phyloP scores from a whole-genome alignment of 257 asterid species.

The Jacaranda mimosifolia region DNA sequence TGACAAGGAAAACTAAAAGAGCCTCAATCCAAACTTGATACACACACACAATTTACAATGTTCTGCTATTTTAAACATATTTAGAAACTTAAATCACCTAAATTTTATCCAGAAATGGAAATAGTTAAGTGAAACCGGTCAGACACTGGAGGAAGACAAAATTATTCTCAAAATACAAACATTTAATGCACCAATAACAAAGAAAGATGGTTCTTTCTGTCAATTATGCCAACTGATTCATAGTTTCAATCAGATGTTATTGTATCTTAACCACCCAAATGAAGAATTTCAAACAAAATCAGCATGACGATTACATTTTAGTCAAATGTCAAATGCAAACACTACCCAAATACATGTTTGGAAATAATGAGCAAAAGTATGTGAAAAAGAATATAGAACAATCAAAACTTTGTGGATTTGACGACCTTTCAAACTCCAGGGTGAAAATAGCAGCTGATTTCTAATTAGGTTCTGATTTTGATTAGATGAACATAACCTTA shows the following conservation, averaged over 20 bases:
- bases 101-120: background rate
- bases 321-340: background rate
- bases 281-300: background rate
- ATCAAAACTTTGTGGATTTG: background rate
- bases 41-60: background rate
- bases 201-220: background rate
- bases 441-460: too few relatives aligned
- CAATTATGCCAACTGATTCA: conserved; percentile 10
- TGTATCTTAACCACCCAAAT: conserved; percentile 16
- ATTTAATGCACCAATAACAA: background rate
- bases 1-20: background rate
- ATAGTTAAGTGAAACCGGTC: background rate
- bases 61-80: background rate
- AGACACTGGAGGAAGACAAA: background rate
- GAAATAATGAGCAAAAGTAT: background rate
- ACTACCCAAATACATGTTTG: background rate
- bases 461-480: background rate
- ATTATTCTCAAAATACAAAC: background rate
- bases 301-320: background rate
- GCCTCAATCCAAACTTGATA: background rate
- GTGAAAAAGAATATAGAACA: conserved; percentile 1
- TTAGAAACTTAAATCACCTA: background rate
- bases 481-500: background rate
- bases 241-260: background rate
- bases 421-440: background rate